phyloP scores from a whole-genome alignment of 148 eudicot species.

The Limonium bicolor region DNA sequence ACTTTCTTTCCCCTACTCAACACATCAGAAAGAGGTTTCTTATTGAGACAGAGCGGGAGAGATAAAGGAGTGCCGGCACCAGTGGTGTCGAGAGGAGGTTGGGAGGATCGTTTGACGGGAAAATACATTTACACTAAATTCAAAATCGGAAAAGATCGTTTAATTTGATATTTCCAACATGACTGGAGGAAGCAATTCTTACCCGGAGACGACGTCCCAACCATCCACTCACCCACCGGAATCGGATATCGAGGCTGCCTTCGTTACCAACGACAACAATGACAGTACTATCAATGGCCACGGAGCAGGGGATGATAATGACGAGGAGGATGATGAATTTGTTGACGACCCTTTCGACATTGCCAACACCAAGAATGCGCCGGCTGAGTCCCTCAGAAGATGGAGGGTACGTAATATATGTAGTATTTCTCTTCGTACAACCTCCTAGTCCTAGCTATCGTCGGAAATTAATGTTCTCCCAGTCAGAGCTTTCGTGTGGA shows the following conservation, averaged over 20 bases:
- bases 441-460: background rate
- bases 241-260: slow-evolving; percentile 20
- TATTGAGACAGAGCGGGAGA: no score
- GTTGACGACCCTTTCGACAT: slow-evolving; percentile 68
- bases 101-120: no score
- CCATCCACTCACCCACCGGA: background rate
- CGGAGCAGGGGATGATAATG: background rate
- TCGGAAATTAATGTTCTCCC: background rate
- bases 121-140: no score
- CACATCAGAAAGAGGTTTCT: no score
- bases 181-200: slow-evolving; percentile 5
- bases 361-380: slow-evolving; percentile 56
- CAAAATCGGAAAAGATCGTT: no score
- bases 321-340: slow-evolving; percentile 13
- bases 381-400: slow-evolving; percentile 37
- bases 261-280: background rate
- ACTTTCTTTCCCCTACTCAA: no score
- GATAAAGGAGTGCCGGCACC: no score
- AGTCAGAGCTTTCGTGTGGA: background rate
- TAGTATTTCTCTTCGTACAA: background rate
- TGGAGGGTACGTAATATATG: slow-evolving; percentile 68
- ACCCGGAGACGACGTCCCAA: background rate
- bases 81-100: no score
- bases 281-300: no score
- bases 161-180: no score